Evolutionary conservation across 2,329 filamentous ascomycete genomes (phyloP), one percentile per base, ranked within the genome.

Genomic region (Ceratocystis papillata): DNA sequence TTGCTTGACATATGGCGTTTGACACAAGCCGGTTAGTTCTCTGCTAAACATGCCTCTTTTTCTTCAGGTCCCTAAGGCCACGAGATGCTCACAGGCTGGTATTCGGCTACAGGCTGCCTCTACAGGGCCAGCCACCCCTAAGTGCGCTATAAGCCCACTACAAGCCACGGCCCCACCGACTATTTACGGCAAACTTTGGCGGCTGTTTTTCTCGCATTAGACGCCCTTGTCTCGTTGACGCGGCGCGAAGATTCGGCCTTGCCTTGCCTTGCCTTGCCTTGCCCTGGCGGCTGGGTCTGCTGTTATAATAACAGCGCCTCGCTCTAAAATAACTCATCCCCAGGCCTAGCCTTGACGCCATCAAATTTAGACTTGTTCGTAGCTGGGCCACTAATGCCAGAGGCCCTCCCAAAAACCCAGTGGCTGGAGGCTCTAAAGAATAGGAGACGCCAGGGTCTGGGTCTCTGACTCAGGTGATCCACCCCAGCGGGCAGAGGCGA

Each of bases 1-100:
- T 59, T 33, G 12, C 33, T 59, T 59, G 55, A 37, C 55, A 59
- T 59, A n/a, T 59, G 55, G 55, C 55, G 55, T 59, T 59, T 59
- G 55, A 59, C 55, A 37, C 55, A 25, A 30, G 25, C 22, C 30
- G 22, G 15, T 22, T 41, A 15, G 37, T 15, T 41, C 37, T 41
- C 37, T 41, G 33, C 33, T 37, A 37, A 37, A 12, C 33, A 37
- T 37, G 33, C 33, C 33, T 37, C 10, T 37, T 37, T 37, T 4
- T 41, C 12, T 41, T 15, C 37, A 15, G 37, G 37, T 4, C 37
- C 37, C 2, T 4, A 12, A 41, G 37, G 37, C 37, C 37, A 41
- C 10, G 10, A 12, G 37, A 41, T 41, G n/a, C 46, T 22, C 46
- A 48, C 46, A 20, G 12, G 46, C 46, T 17, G 3, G 17, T 20